Evolutionary conservation across 2,329 filamentous ascomycete species (phyloP), one percentile per base, ranked within the genome.

Genomic region (Fusarium sp.): DNA sequence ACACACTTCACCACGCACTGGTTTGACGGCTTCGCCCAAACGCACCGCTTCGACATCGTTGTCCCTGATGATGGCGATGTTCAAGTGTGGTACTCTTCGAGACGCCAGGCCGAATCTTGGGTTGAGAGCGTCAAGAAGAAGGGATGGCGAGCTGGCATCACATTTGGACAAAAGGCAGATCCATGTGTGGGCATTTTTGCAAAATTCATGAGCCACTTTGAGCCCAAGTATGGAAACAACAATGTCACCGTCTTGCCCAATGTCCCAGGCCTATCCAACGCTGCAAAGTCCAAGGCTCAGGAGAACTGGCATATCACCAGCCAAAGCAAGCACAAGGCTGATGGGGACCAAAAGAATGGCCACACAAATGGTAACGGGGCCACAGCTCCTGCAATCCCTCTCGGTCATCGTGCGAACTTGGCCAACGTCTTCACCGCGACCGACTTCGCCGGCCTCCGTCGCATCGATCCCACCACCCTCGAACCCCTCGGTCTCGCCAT

Each of bases 11-110:
- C 92, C 14, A 89, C 87, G 1, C 93, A 96, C 80, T 96, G 94
- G 94, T 96, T 96, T 75, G 94, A 96, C 79, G 93, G 93, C 7
- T 90, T 94, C 67, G 88, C 90, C 4, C 89, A 93, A 64, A 86
- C 90, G 1, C 93, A 96, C 82, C 90, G 89, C 31, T 96, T 96
- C 79, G 87, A 94, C 66, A 92, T 96, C 35, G 77, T 90, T 4
- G 79, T 87, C 0, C 71, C 85, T 0, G 76, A 79, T 2, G 76
- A 82, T 2, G 72, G 75, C 4, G 70, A 67, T 47, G 74, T 74
- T 1, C 68, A 77, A 0, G 92, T 95, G 4, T 84, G 87, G 27
- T 96, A 96, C 80, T 92, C 92, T 8, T 96, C 93, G 2, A 87
- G 92, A 13, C 87, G 90, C 24, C 92, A 93, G 61, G 89, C 89